Percentiles rank a stretch among this genome's conserved stretches.
These are phyloP conservation scores for Endoconidiophora polonica DNA, from an alignment of 2,329 filamentous ascomycete genomes.

Conservation along the genomic window DNA sequence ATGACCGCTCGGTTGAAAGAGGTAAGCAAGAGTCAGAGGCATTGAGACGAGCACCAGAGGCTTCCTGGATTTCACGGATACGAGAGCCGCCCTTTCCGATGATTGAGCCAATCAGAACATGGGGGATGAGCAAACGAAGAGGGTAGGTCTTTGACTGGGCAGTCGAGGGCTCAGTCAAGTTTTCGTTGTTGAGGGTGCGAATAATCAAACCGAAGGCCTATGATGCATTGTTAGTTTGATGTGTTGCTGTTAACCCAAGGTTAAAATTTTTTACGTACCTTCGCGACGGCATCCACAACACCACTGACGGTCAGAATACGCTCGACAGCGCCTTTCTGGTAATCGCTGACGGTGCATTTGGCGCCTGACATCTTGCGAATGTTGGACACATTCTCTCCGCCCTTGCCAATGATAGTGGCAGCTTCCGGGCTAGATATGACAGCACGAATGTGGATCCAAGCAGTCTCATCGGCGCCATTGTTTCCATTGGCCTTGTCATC, in stretches of 20 bases:
- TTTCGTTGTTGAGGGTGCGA: constrained; percentile 93
- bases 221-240: constrained; percentile 13
- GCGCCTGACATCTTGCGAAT: constrained; percentile 89
- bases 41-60: constrained; percentile 88
- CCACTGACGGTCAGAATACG: constrained; percentile 95
- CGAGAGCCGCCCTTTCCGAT: constrained; percentile 93
- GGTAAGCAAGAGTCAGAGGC: constrained; percentile 90
- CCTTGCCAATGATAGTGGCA: constrained; percentile 95
- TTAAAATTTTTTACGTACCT: constrained; percentile 37
- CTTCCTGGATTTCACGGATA: constrained; percentile 96
- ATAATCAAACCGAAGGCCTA: constrained; percentile 96
- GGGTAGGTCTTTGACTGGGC: constrained; percentile 95
- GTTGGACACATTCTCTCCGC: constrained; percentile 94
- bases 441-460: constrained; percentile 92
- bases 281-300: constrained; percentile 87
- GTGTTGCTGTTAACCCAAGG: background rate
- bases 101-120: constrained; percentile 95
- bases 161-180: constrained; percentile 71
- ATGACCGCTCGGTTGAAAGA: constrained; percentile 88
- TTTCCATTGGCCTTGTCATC: constrained; percentile 24
- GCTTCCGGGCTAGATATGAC: constrained; percentile 96
- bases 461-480: constrained; percentile 66
- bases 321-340: constrained; percentile 90
- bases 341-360: constrained; percentile 98
- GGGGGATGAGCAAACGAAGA: constrained; percentile 82